These are phyloP conservation scores for Daldinia loculata DNA, from an alignment of 495 filamentous ascomycete genomes.

Conservation along the genomic window DNA sequence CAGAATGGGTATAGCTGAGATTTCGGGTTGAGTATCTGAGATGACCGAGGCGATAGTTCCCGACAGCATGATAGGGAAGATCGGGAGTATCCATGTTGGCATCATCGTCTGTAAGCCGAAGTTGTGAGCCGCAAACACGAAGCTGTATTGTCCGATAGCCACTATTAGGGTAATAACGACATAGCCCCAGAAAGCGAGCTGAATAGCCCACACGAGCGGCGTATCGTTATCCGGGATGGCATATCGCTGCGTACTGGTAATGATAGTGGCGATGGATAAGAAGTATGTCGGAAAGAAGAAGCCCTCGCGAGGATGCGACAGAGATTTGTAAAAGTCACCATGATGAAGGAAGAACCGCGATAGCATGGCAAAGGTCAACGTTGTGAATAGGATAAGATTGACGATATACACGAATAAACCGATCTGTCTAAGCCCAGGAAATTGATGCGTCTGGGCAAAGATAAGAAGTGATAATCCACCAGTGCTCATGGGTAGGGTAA, in stretches of 20 bases:
- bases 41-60: constrained; percentile 60
- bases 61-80: constrained; percentile 65
- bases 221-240: constrained; percentile 56
- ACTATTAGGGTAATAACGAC: constrained; percentile 52
- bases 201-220: constrained; percentile 53
- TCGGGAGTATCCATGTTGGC: constrained; percentile 66
- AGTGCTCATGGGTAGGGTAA: constrained; percentile 70
- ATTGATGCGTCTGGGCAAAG: constrained; percentile 65
- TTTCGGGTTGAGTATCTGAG: constrained; percentile 54
- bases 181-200: constrained; percentile 62
- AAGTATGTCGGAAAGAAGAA: constrained; percentile 76
- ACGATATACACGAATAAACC: constrained; percentile 69
- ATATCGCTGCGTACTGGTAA: constrained; percentile 67
- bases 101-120: constrained; percentile 54
- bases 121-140: constrained; percentile 57
- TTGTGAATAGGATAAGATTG: constrained; percentile 67
- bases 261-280: constrained; percentile 69
- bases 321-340: constrained; percentile 60
- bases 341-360: constrained; percentile 66
- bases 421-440: constrained; percentile 65
- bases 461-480: constrained; percentile 71
- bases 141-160: constrained; percentile 60
- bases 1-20: constrained; percentile 55
- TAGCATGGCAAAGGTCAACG: constrained; percentile 60
- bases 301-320: constrained; percentile 68